Evolutionary conservation across 2,329 filamentous ascomycete species (phyloP).

Genomic region (Lachnellula subtilissima): DNA sequence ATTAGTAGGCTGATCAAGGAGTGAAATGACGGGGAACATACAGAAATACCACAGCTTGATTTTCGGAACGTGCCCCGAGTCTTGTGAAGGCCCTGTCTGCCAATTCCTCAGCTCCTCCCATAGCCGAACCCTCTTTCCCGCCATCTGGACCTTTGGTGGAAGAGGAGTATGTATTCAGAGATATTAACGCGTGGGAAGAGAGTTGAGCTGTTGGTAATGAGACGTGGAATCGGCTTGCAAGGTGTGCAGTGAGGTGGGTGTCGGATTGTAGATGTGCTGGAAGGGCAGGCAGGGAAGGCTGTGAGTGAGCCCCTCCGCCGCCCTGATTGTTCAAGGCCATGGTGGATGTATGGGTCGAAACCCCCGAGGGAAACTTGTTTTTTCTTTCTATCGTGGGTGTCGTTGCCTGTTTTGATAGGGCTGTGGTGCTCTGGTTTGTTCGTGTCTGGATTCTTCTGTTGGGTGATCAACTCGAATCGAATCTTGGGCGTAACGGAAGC

Average conservation of each 20-base stretch:
- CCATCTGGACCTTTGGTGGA: slow-evolving; percentile 87
- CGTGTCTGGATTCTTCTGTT: not conserved
- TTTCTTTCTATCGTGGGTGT: slow-evolving; percentile 4
- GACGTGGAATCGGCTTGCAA: slow-evolving; percentile 88
- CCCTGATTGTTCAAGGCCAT: slow-evolving; percentile 50
- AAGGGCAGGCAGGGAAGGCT: slow-evolving; percentile 82
- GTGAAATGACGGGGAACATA: slow-evolving; percentile 48
- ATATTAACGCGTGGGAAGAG: slow-evolving; percentile 86
- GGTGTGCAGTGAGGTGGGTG: slow-evolving; percentile 73
- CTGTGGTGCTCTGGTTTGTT: not conserved
- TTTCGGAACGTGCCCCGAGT: slow-evolving; percentile 82
- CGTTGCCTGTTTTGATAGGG: not conserved
- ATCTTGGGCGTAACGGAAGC: not conserved
- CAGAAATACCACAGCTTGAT: slow-evolving; percentile 90
- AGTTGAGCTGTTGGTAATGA: slow-evolving; percentile 81
- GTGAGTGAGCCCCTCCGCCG: slow-evolving; percentile 62
- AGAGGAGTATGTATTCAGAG: slow-evolving; percentile 90
- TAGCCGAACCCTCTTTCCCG: slow-evolving; percentile 83
- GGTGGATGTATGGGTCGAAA: slow-evolving; percentile 33
- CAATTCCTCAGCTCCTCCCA: slow-evolving; percentile 88
- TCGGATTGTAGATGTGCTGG: slow-evolving; percentile 78
- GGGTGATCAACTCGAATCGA: not conserved
- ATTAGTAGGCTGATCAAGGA: slow-evolving; percentile 20
- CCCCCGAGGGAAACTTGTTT: slow-evolving; percentile 8
- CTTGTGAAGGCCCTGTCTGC: slow-evolving; percentile 81